Evolutionary conservation across 164 flowering plant genomes (phyloP).

Genomic region (Vitis vinifera): ASM3070453v1 NC_081817.1:24158501-24159000

Average conservation of each 20-base stretch:
- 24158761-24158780: background rate
- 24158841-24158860: slow-evolving; percentile 86
- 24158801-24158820: slow-evolving; percentile 39
- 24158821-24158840: slow-evolving; percentile 96
- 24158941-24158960: slow-evolving; percentile 90
- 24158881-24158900: slow-evolving; percentile 77
- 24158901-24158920: slow-evolving; percentile 86
- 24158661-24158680: no score
- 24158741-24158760: background rate
- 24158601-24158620: no score
- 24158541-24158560: no score
- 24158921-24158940: slow-evolving; percentile 90
- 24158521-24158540: no score
- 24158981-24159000: background rate
- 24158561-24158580: no score
- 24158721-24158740: background rate
- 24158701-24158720: background rate
- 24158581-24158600: no score
- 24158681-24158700: no score
- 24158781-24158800: background rate
- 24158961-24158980: slow-evolving; percentile 70
- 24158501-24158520: no score
- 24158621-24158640: no score
- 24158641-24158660: no score
- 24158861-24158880: slow-evolving; percentile 58